Conservation (phyloP, 1,284 basidiomycete species). For the Cryptococcus deneoformans region DNA sequence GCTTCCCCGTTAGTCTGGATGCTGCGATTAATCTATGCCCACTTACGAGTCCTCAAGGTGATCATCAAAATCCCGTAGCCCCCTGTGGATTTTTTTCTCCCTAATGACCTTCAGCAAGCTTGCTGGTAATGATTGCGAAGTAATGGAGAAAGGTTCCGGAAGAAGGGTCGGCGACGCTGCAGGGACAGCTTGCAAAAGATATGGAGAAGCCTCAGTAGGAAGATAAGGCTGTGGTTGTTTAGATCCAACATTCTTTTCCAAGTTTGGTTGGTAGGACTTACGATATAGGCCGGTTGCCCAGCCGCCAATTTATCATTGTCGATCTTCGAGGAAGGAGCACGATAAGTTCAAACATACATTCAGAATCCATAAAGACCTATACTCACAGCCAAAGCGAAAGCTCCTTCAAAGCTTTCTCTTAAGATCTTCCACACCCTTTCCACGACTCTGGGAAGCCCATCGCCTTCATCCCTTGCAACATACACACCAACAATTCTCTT, state of each 20-base stretch:
- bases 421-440: slow-evolving; percentile 21
- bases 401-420: slow-evolving; percentile 10
- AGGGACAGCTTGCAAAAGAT: slow-evolving; percentile 2
- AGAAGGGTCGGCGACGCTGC: not conserved
- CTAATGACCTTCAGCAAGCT: slow-evolving; percentile 27
- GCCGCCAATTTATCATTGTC: slow-evolving; percentile 37
- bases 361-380: not conserved
- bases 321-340: slow-evolving; percentile 20
- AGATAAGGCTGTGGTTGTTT: not conserved
- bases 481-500: slow-evolving; percentile 45
- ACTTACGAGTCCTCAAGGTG: slow-evolving; percentile 48
- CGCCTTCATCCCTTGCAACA: slow-evolving; percentile 29
- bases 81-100: slow-evolving; percentile 22
- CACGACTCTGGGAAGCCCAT: slow-evolving; percentile 19
- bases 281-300: slow-evolving; percentile 28
- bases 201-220: not conserved
- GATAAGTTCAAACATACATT: not conserved
- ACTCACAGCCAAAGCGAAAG: slow-evolving; percentile 37
- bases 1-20: not conserved
- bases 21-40: not conserved
- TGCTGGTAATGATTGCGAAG: slow-evolving; percentile 13
- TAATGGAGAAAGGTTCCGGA: slow-evolving; percentile 12
- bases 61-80: slow-evolving; percentile 47
- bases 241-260: too few species aligned
- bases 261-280: slow-evolving; percentile 10